Evolutionary conservation across 139 green algal species (phyloP), one percentile per base, ranked within the genome.

Genomic region (Volvox africanus): DNA sequence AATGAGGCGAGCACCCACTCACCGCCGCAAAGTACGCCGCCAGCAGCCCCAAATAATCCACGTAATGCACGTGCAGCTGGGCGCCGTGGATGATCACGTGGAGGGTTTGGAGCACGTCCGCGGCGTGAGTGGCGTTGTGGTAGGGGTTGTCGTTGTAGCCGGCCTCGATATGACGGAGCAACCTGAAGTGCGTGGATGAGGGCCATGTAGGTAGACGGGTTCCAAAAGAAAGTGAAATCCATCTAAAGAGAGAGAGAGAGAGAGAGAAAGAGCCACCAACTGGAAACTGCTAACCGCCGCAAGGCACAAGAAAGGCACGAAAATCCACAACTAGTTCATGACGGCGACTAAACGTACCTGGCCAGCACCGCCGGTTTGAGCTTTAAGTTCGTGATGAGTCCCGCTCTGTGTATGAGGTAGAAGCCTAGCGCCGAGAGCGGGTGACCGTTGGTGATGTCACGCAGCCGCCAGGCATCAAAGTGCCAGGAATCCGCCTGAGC

Each of bases 81-180:
- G 62, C 80, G 0, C 50, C 67, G 69, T 81, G 62, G 62, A 95
- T 85, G 61, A 96, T 82, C 21, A 93, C 89, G 84, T 94, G 92
- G 65, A 95, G 89, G 24, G 87, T 92, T 80, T 94, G 92, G 30
- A 93, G 75, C 80, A 95, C 94, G 89, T 96, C 93, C 1, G 94
- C 91, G 5, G 93, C 94, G 75, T 96, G 94, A 1, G 77, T 89
- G 28, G 86, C 91, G 92, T 93, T 94, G 91, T 96, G 94, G 91
- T 95, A 96, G 68, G 91, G 92, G 55, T 93, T 95, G 90, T 92
- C 81, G 0, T 44, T 61, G 65, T 92, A 92, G 16, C 87, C 87
- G 3, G 28, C 86, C 86, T 92, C 87, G n/a, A 92, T 85, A 50
- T 91, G 87, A 1, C 73, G 84, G 28, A 93, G 89, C 30, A 86